phyloP scores from a whole-genome alignment of 441 rosid species.

The Erysimum pusillum region DNA sequence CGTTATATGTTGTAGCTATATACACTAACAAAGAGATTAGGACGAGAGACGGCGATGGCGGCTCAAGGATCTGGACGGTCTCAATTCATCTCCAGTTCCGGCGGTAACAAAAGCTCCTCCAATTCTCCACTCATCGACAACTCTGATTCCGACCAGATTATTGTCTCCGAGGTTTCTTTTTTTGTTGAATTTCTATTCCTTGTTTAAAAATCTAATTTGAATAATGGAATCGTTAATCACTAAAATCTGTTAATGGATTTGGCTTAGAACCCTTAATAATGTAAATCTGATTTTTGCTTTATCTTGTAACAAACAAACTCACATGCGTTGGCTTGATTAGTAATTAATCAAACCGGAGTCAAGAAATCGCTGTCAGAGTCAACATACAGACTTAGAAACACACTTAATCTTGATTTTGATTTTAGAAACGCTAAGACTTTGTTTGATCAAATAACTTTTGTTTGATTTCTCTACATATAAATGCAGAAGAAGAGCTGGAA shows the following conservation, averaged over 20 bases:
- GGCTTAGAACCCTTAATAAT: background rate
- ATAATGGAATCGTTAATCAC: too few species aligned
- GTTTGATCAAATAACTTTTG: background rate
- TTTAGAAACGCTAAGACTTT: background rate
- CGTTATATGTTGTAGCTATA: background rate
- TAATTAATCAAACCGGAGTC: constrained; percentile 10
- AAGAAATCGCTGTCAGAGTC: constrained; percentile 31
- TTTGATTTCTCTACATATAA: background rate
- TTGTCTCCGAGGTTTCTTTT: constrained; percentile 71
- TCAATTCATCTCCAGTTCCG: constrained; percentile 75
- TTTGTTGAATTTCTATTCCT: too few species aligned
- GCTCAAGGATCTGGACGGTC: constrained; percentile 53
- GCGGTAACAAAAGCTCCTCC: constrained; percentile 62
- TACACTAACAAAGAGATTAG: background rate
- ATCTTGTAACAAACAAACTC: background rate
- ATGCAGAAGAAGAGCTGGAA: constrained; percentile 82
- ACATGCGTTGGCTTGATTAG: background rate
- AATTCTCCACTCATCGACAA: constrained; percentile 69
- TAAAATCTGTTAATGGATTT: constrained; percentile 3
- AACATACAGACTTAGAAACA: constrained; percentile 13
- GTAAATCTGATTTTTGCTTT: background rate
- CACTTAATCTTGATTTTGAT: constrained; percentile 10
- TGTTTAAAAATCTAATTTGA: background rate
- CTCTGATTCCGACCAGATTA: constrained; percentile 62
- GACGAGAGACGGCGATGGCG: constrained; percentile 46